A percentile compares a stretch with the other conserved stretches of the same genome.
These are phyloP conservation scores for Podospora anserina DNA, from an alignment of 495 filamentous ascomycete genomes.

Conservation along the genomic window DNA sequence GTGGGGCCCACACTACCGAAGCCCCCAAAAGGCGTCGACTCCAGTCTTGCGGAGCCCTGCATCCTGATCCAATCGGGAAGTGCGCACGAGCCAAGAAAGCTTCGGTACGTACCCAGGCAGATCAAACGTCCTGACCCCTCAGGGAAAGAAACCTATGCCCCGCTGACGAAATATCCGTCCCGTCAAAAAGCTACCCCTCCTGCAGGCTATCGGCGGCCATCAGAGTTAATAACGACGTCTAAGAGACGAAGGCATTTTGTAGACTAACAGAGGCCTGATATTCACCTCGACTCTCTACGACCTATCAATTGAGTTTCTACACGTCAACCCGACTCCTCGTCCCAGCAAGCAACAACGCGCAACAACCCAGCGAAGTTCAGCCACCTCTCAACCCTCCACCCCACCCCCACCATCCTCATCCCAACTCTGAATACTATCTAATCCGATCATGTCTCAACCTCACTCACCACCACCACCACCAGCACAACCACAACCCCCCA, in stretches of 20 bases:
- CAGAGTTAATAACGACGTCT: background rate
- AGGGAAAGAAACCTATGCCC: conserved; percentile 12
- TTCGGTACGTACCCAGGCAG: background rate
- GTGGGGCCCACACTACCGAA: conserved; percentile 25
- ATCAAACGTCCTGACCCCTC: conserved; percentile 4
- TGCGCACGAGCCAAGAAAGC: conserved; percentile 19
- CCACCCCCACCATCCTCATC: background rate
- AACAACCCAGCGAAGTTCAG: background rate
- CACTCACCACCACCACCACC: background rate
- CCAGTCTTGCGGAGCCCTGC: conserved; percentile 18
- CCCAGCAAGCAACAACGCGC: background rate
- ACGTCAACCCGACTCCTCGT: background rate
- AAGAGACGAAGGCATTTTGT: background rate
- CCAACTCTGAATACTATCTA: background rate
- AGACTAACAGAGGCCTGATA: background rate
- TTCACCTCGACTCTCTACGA: background rate
- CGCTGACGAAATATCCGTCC: conserved; percentile 24
- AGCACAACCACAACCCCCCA: background rate
- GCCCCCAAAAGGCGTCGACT: conserved; percentile 13
- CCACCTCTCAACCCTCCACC: background rate
- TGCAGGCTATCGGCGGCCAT: background rate
- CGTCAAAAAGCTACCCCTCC: conserved; percentile 10
- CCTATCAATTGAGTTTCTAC: background rate
- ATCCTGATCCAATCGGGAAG: conserved; percentile 5
- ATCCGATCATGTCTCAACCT: background rate